Conservation (phyloP, 2,329 filamentous ascomycete species). For the Penicillium sp. region DNA sequence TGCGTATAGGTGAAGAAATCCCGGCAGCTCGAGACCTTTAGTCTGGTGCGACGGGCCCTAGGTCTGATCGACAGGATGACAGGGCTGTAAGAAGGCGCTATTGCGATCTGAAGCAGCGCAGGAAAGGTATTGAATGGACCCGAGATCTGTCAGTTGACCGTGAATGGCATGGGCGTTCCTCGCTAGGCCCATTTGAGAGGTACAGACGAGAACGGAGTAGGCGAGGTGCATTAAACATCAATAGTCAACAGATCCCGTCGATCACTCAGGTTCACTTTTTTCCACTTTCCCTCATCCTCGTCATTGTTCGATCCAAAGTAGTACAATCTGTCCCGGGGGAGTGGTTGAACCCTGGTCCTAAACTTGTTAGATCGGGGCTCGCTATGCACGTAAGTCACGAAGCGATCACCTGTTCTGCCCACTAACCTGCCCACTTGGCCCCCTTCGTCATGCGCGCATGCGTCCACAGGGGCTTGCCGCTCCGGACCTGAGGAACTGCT, state of each 20-base stretch:
- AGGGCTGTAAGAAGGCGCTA: slow-evolving; percentile 6
- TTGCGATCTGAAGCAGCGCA: slow-evolving; percentile 19
- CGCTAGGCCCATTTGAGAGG: not conserved
- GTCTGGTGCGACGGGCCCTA: not conserved
- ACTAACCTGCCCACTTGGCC: not conserved
- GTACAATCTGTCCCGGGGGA: slow-evolving; percentile 11
- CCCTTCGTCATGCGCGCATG: not conserved
- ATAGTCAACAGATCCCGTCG: slow-evolving; percentile 39
- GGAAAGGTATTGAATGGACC: not conserved
- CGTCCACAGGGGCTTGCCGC: not conserved
- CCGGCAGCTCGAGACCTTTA: slow-evolving; percentile 6
- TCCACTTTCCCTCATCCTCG: slow-evolving; percentile 11
- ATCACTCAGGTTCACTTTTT: slow-evolving; percentile 32
- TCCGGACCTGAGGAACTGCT: not conserved
- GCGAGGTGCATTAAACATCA: slow-evolving; percentile 33
- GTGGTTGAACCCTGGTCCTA: slow-evolving; percentile 16
- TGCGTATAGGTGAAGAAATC: not conserved
- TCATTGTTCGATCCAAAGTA: slow-evolving; percentile 8
- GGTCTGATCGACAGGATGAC: not conserved
- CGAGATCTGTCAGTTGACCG: not conserved
- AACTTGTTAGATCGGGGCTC: slow-evolving; percentile 17
- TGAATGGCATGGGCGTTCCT: not conserved
- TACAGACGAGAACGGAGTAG: slow-evolving; percentile 18
- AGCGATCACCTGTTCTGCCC: not conserved
- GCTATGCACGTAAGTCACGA: slow-evolving; percentile 24